Base-by-base conservation (phyloP, 176 grass and related monocot genomes). In the Oryza glumipatula region DNA sequence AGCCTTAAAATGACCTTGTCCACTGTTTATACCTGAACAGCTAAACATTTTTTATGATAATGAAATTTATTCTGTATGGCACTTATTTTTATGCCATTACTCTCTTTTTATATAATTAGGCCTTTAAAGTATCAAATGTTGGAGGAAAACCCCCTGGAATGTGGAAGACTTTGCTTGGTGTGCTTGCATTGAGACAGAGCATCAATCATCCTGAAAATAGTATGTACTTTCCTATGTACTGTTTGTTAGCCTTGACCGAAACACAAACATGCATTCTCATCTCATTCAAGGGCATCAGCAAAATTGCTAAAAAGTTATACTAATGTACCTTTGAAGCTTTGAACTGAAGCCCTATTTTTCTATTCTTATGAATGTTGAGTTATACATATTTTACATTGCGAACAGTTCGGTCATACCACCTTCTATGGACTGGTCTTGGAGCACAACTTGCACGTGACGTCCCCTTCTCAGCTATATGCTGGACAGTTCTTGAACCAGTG, bases 371-470 rank as follows among this genome's bases (percentile, higher is more conserved):
- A 43, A 68, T 81, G 36, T 77, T 86, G 33, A 80, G 8, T 49
- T 30, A 74, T 79, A 10, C 68, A 35, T 47, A 68, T 79, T 73
- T 44, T 28, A 84, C 72, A 68, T 65, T 88, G 47, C 64, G 13
- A 77, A 76, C 71, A 93, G 91, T 89, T 77, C 84, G 88, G 45
- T 83, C 91, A 47, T 98, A 95, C 68, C 89, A 84, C 32, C 74
- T 93, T 77, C 89, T 95, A 6, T 98, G 95, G 95, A 98, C 91
- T 81, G 95, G 95, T 83, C 83, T 94, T 23, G 95, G 95, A 93
- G 95, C 93, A 73, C 93, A 98, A 86, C 87, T 98, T 85, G 93
- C 92, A 51, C 90, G 95, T 21, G 95, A 98, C 80, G 89, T 95
- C 76, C 95, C 95, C 56, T 98, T 93, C 60, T 98, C 95, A 80